These are phyloP conservation scores for Neofusicoccum umdonicola DNA, from an alignment of 2,329 filamentous ascomycete species.

Conservation along the genomic window DNA sequence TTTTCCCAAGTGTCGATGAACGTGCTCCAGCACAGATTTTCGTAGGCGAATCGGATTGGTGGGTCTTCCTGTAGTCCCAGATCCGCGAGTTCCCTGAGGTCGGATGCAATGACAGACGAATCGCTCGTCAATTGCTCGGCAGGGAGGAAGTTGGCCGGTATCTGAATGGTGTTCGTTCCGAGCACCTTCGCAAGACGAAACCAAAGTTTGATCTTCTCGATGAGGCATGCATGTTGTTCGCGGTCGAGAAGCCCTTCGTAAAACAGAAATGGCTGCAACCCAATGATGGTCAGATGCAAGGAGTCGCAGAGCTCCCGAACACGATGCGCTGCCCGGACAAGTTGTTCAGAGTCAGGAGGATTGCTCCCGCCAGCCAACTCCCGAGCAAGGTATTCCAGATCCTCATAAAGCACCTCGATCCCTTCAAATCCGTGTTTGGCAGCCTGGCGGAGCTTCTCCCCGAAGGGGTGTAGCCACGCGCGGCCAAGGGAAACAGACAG, in stretches of 20 bases:
- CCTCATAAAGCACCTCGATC: background rate
- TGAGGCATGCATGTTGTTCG: slow-evolving; percentile 3
- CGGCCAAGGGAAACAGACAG: background rate
- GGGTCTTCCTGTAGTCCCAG: background rate
- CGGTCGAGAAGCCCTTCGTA: slow-evolving; percentile 23
- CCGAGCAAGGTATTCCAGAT: background rate
- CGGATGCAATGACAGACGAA: slow-evolving; percentile 26
- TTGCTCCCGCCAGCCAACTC: background rate
- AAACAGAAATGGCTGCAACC: slow-evolving; percentile 22
- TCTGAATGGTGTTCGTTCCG: background rate
- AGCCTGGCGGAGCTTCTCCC: slow-evolving; percentile 17
- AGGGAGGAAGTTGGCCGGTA: slow-evolving; percentile 4
- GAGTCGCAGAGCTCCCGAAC: slow-evolving; percentile 14
- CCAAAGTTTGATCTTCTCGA: background rate
- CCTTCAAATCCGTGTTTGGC: slow-evolving; percentile 15
- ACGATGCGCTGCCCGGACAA: background rate
- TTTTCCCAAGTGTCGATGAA: slow-evolving; percentile 10
- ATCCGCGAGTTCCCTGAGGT: slow-evolving; percentile 27
- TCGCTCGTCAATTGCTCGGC: slow-evolving; percentile 25
- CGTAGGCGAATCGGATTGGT: slow-evolving; percentile 5
- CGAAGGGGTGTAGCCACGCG: slow-evolving; percentile 7
- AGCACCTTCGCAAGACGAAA: background rate
- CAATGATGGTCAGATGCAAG: slow-evolving; percentile 12
- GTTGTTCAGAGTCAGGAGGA: background rate
- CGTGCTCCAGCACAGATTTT: slow-evolving; percentile 7